Evolutionary conservation across 257 asterid species (phyloP).

Genomic region (Solanum chaucha): DNA sequence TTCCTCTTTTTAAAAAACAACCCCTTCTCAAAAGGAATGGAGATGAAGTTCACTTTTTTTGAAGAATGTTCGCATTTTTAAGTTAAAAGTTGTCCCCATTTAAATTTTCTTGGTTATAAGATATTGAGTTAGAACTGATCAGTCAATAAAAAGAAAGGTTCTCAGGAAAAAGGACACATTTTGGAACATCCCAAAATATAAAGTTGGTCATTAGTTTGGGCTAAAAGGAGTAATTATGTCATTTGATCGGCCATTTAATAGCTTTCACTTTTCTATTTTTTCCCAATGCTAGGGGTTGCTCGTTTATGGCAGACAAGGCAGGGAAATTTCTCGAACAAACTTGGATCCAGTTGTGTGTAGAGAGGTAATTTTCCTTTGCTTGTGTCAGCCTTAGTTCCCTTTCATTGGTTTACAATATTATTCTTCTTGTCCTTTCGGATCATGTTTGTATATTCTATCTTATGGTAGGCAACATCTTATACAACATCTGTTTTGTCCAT

Average conservation of each 20-base stretch:
- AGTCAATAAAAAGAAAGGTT: neutral
- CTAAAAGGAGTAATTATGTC: neutral
- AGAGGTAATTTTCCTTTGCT: constrained; percentile 45
- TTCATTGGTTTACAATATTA: neutral
- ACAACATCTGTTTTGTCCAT: neutral
- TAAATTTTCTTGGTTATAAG: neutral
- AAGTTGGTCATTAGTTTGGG: neutral
- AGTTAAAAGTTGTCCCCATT: neutral
- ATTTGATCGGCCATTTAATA: neutral
- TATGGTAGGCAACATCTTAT: neutral
- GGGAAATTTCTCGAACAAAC: constrained; percentile 75
- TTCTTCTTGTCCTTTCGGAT: neutral
- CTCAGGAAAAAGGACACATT: neutral
- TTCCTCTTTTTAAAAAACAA: neutral
- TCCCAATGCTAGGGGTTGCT: constrained; percentile 71
- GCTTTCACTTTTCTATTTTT: neutral
- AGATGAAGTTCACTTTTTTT: neutral
- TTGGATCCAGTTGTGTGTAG: constrained; percentile 65
- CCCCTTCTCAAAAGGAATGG: neutral
- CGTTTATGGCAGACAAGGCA: constrained; percentile 89
- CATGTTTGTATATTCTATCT: neutral
- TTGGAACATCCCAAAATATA: neutral
- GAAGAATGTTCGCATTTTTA: neutral
- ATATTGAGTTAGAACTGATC: neutral
- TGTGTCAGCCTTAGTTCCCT: neutral